Evolutionary conservation across 352 stramenopile species (phyloP).

Genomic region (Phytophthora cryptogea): DNA sequence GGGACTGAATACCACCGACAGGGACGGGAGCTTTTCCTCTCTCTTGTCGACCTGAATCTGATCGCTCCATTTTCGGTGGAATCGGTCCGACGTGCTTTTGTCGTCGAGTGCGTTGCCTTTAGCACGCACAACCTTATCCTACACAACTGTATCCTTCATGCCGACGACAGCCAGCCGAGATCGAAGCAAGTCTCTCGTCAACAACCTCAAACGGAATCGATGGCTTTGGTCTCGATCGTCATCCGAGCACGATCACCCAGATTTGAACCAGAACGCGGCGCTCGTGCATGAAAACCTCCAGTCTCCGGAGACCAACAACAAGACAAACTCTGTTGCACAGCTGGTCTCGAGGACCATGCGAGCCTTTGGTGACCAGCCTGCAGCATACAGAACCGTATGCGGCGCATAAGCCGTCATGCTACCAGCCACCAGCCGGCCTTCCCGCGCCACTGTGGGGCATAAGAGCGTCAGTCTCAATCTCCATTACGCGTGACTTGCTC

Average conservation of each 20-base stretch:
- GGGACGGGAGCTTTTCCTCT: slow-evolving; percentile 2
- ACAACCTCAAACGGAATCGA: slow-evolving; percentile 10
- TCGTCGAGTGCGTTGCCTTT: not conserved
- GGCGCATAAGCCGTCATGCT: slow-evolving; percentile 31
- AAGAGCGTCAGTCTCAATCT: slow-evolving; percentile 33
- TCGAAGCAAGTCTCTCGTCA: slow-evolving; percentile 4
- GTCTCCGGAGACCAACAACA: slow-evolving; percentile 16
- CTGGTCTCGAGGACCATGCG: slow-evolving; percentile 19
- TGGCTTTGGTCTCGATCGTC: slow-evolving; percentile 9
- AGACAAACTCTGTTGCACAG: slow-evolving; percentile 16
- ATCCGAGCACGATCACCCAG: slow-evolving; percentile 18
- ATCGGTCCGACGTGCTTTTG: not conserved
- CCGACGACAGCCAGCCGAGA: slow-evolving; percentile 7
- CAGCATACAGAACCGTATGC: slow-evolving; percentile 7
- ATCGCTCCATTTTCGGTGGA: slow-evolving; percentile 13
- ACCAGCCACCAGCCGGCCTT: slow-evolving; percentile 36
- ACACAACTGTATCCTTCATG: not conserved
- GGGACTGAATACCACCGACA: not conserved
- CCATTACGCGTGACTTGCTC: slow-evolving; percentile 20
- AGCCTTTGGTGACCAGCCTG: slow-evolving; percentile 1
- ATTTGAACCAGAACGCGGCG: slow-evolving; percentile 18
- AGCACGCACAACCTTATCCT: slow-evolving; percentile 3
- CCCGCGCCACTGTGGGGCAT: slow-evolving; percentile 5
- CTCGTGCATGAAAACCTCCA: slow-evolving; percentile 7
- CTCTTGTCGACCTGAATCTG: not conserved